Evolutionary conservation across 2,329 filamentous ascomycete genomes (phyloP).

Genomic region (Nectriaceae sp.): DNA sequence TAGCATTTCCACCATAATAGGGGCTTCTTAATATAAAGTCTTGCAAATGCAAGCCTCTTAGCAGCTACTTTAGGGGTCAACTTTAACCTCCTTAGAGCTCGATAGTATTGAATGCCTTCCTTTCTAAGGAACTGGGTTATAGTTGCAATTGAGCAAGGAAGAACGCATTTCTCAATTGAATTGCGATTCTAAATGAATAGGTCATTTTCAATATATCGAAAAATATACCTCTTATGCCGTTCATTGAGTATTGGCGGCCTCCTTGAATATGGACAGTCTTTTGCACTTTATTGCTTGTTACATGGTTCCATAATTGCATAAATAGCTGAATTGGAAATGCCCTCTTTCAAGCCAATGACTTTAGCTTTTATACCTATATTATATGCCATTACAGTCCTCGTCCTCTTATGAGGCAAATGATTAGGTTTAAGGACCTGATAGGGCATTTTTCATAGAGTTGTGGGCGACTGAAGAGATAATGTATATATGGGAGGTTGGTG

Average conservation of each 20-base stretch:
- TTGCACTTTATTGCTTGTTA: neutral
- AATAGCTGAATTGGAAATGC: neutral
- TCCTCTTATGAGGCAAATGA: too few species aligned
- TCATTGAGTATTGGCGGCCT: slow-evolving; percentile 1
- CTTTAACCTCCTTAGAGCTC: slow-evolving; percentile 2
- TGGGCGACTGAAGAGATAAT: too few species aligned
- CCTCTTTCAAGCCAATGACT: too few species aligned
- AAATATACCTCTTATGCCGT: slow-evolving; percentile 9
- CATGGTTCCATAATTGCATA: slow-evolving; percentile 1
- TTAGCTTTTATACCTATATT: too few species aligned
- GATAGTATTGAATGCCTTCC: slow-evolving; percentile 6
- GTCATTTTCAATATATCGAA: slow-evolving; percentile 4
- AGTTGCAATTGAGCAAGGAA: slow-evolving; percentile 4
- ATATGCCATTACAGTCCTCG: too few species aligned
- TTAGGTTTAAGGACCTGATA: too few species aligned
- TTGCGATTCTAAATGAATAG: slow-evolving; percentile 6
- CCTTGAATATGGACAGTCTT: neutral
- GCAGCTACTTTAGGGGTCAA: slow-evolving; percentile 1
- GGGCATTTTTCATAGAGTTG: too few species aligned
- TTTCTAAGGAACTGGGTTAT: slow-evolving; percentile 9
- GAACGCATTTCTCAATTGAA: slow-evolving; percentile 1
- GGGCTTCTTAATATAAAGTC: neutral
- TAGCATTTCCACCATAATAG: neutral
- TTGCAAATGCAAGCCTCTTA: slow-evolving; percentile 6
- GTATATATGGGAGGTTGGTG: too few species aligned